Percentiles rank a stretch among this genome's conserved stretches.
Evolutionary conservation across 306 rosid genomes (phyloP).

Genomic region (Sicyos edulis): DNA sequence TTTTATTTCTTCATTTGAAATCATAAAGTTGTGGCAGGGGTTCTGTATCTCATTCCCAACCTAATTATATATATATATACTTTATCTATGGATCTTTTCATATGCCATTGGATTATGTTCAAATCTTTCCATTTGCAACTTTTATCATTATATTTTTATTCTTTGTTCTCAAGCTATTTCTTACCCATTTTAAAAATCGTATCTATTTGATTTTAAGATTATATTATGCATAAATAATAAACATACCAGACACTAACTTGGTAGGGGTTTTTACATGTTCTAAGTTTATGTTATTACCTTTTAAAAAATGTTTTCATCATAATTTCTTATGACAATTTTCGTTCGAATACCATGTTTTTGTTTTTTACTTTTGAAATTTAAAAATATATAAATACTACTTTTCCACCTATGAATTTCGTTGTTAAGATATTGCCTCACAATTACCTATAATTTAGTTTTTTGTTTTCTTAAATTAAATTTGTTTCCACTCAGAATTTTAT

Average conservation of each 20-base stretch:
- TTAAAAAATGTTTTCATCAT: too few relatives aligned
- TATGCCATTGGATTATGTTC: not conserved
- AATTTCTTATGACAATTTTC: too few relatives aligned
- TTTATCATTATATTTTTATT: not conserved
- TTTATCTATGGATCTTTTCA: slow-evolving; percentile 3
- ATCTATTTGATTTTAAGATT: not conserved
- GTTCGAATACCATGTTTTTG: too few relatives aligned
- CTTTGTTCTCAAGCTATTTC: not conserved
- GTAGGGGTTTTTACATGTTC: too few relatives aligned
- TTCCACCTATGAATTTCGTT: too few relatives aligned
- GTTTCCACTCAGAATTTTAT: too few relatives aligned
- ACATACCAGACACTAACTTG: not conserved
- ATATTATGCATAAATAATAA: not conserved
- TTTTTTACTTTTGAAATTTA: too few relatives aligned
- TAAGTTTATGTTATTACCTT: too few relatives aligned
- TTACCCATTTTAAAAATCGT: not conserved
- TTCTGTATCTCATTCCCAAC: slow-evolving; percentile 9
- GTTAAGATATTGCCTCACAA: too few relatives aligned
- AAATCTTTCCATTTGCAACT: not conserved
- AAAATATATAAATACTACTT: too few relatives aligned
- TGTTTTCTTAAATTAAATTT: too few relatives aligned
- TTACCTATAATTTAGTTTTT: too few relatives aligned
- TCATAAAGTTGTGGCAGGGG: slow-evolving; percentile 11
- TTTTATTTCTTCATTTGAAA: slow-evolving; percentile 1
- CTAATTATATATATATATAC: not conserved